A percentile compares a stretch with the other conserved stretches of the same genome.
Conservation (phyloP, 306 rosid species). For the Cicer arietinum region DNA sequence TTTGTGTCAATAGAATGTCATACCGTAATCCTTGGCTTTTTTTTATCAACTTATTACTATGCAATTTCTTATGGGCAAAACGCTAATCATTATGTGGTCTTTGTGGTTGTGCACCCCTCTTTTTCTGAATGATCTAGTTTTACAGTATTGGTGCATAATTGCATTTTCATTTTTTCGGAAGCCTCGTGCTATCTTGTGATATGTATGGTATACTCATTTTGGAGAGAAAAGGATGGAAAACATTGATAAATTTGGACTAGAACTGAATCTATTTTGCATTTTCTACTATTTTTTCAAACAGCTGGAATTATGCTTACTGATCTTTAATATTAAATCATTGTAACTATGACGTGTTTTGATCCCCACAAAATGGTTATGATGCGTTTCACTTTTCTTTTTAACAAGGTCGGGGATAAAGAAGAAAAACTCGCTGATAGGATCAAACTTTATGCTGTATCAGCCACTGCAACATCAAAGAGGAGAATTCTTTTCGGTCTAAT, state of each 20-base stretch:
- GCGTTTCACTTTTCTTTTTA: constrained; percentile 31
- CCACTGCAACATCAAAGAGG: constrained; percentile 81
- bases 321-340: background rate
- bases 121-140: background rate
- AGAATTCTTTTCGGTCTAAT: constrained; percentile 88
- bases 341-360: constrained; percentile 27
- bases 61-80: no score
- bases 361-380: background rate
- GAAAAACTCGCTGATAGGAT: constrained; percentile 99
- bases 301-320: background rate
- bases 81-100: background rate
- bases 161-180: background rate
- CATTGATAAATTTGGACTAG: constrained; percentile 15
- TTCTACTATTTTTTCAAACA: background rate
- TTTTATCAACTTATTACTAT: no score
- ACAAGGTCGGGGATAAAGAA: constrained; percentile 85
- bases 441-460: constrained; percentile 76
- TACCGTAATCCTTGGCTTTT: background rate
- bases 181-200: constrained; percentile 1
- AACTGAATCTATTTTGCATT: constrained; percentile 8
- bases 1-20: background rate
- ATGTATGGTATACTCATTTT: constrained; percentile 3
- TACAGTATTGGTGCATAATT: background rate
- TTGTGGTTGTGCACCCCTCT: background rate
- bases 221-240: constrained; percentile 1